Percentiles rank a stretch among this genome's conserved stretches.
Conservation (phyloP, 1,139 yeast species). For the Hansenula lynferdii region DNA sequence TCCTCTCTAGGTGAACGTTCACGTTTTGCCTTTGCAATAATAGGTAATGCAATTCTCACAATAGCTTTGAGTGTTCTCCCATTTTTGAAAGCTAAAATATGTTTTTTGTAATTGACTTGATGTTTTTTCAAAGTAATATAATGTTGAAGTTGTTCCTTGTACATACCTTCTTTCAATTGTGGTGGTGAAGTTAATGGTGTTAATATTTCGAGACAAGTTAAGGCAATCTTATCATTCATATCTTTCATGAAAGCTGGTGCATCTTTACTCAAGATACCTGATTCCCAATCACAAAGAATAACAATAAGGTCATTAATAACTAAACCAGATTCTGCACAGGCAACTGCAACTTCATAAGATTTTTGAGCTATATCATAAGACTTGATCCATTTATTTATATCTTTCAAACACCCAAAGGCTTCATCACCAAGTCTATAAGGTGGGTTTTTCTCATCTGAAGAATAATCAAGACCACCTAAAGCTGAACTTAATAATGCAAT, state of each 20-base stretch:
- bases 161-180: constrained; percentile 46
- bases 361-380: constrained; percentile 72
- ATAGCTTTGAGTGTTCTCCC: constrained; percentile 69
- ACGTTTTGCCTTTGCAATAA: constrained; percentile 45
- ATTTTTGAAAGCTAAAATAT: constrained; percentile 49
- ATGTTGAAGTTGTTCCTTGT: constrained; percentile 47
- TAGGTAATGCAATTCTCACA: constrained; percentile 64
- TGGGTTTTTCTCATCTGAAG: constrained; percentile 37
- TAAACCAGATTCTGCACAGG: constrained; percentile 78
- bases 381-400: constrained; percentile 81
- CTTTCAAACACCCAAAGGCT: constrained; percentile 66
- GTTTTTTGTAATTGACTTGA: constrained; percentile 69
- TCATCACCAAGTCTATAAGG: constrained; percentile 86
- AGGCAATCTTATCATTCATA: constrained; percentile 55
- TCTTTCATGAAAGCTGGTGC: constrained; percentile 27
- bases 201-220: constrained; percentile 70
- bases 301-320: constrained; percentile 69
- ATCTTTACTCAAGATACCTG: constrained; percentile 25
- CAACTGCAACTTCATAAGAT: constrained; percentile 78
- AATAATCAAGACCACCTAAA: constrained; percentile 72
- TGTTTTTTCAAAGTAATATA: constrained; percentile 59
- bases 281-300: constrained; percentile 75
- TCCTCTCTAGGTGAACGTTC: constrained; percentile 71
- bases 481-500: constrained; percentile 73
- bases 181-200: constrained; percentile 89